A percentile compares a stretch with the other conserved stretches of the same genome.
Evolutionary conservation across 805 yeast species (phyloP).

Genomic region (Barnettozyma siamensis): DNA sequence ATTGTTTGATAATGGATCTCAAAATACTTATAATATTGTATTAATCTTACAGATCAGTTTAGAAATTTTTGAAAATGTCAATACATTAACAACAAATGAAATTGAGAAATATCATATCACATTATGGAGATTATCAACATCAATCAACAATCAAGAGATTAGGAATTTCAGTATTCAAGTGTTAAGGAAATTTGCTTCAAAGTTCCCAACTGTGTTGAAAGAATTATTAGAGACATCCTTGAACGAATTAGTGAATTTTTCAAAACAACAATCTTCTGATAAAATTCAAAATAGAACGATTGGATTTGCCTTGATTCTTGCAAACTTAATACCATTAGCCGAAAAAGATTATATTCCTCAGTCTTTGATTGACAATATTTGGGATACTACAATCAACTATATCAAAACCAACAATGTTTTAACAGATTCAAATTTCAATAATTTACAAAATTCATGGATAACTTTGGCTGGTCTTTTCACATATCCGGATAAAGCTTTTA

Average conservation of each 20-base stretch:
- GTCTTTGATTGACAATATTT: slow-evolving; percentile 38
- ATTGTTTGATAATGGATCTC: slow-evolving; percentile 7
- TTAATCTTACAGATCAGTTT: slow-evolving; percentile 21
- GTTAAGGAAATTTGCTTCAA: slow-evolving; percentile 27
- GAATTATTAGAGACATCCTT: slow-evolving; percentile 31
- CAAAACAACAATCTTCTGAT: slow-evolving; percentile 22
- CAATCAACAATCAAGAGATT: slow-evolving; percentile 33
- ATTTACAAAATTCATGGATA: slow-evolving; percentile 52
- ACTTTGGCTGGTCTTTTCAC: slow-evolving; percentile 58
- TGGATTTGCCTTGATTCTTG: slow-evolving; percentile 34
- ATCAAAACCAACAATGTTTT: slow-evolving; percentile 30
- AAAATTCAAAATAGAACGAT: slow-evolving; percentile 29
- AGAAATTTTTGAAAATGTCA: slow-evolving; percentile 27
- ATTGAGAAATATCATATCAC: slow-evolving; percentile 23
- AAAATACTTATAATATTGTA: slow-evolving; percentile 4
- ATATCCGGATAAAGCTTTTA: slow-evolving; percentile 44
- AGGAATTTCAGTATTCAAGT: slow-evolving; percentile 37
- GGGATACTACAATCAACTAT: slow-evolving; percentile 34
- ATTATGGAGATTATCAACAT: slow-evolving; percentile 32
- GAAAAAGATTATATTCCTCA: slow-evolving; percentile 39
- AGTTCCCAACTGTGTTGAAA: slow-evolving; percentile 32
- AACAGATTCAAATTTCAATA: slow-evolving; percentile 28
- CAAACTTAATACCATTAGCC: slow-evolving; percentile 30
- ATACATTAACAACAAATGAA: slow-evolving; percentile 18
- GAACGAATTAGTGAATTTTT: slow-evolving; percentile 30